Evolutionary conservation across 345 rosid species (phyloP).

Genomic region (Erysimum cheiranthoides): DNA sequence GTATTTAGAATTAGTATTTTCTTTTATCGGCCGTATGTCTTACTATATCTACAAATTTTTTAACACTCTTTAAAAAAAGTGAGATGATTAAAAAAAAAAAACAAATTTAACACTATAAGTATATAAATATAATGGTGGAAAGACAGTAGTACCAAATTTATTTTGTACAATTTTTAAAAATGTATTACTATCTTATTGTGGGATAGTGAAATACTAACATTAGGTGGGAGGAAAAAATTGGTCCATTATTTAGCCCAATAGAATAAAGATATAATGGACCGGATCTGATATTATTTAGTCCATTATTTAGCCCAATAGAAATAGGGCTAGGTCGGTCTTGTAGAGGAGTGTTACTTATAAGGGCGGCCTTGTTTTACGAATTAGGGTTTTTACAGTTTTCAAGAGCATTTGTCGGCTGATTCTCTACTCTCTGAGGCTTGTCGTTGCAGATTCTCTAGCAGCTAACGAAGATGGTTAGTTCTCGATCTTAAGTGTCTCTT

Average conservation of each 20-base stretch:
- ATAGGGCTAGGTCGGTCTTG: background rate
- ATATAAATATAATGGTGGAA: no score
- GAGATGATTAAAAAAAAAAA: no score
- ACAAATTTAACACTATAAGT: no score
- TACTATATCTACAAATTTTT: no score
- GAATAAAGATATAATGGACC: background rate
- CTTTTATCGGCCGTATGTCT: no score
- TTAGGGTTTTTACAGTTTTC: conserved; percentile 25
- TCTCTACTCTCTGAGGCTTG: background rate
- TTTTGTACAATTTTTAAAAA: no score
- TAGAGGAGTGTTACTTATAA: conserved; percentile 5
- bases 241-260: conserved; percentile 3
- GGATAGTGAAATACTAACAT: background rate
- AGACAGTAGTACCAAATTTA: no score
- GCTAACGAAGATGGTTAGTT: conserved; percentile 37
- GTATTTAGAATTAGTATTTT: no score
- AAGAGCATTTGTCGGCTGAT: conserved; percentile 32
- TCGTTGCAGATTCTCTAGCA: background rate
- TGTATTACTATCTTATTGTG: background rate
- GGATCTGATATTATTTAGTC: background rate
- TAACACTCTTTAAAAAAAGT: no score
- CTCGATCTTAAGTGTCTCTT: background rate
- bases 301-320: conserved; percentile 1
- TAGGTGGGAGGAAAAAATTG: background rate
- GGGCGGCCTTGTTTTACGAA: background rate